phyloP scores from a whole-genome alignment of 306 rosid genomes.

The Pterocarpus macrocarpus region DNA sequence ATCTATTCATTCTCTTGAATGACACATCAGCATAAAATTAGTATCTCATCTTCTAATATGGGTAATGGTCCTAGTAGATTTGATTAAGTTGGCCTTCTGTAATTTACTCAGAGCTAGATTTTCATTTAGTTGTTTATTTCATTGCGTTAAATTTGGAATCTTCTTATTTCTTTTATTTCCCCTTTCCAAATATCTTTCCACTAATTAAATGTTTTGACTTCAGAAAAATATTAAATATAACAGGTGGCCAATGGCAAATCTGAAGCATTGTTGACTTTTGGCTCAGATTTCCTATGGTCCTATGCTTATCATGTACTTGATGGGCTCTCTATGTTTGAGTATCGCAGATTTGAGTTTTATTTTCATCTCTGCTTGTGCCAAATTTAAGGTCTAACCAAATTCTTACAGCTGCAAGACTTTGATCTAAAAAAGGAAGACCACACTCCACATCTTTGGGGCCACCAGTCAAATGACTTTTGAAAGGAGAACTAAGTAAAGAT shows the following conservation, averaged over 20 bases:
- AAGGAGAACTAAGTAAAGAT: background rate
- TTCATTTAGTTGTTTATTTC: background rate
- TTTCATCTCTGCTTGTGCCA: no score
- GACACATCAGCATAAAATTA: no score
- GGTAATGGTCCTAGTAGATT: constrained; percentile 4
- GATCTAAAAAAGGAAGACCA: no score
- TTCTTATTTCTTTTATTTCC: background rate
- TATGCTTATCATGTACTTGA: no score
- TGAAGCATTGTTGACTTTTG: no score
- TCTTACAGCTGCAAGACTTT: no score
- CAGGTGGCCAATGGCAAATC: background rate
- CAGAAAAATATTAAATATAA: background rate
- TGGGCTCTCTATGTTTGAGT: no score
- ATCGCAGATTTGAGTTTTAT: no score
- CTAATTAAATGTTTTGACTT: background rate
- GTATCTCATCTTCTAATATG: no score
- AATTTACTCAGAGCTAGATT: background rate
- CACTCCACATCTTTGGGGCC: background rate
- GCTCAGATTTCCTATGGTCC: no score
- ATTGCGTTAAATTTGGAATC: background rate
- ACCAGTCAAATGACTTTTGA: constrained; percentile 10
- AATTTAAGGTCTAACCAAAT: no score
- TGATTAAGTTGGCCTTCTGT: background rate
- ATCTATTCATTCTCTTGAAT: no score
- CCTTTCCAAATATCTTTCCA: background rate